Conservation (phyloP, 129 eudicot genomes). For the Erigeron canadensis region DNA sequence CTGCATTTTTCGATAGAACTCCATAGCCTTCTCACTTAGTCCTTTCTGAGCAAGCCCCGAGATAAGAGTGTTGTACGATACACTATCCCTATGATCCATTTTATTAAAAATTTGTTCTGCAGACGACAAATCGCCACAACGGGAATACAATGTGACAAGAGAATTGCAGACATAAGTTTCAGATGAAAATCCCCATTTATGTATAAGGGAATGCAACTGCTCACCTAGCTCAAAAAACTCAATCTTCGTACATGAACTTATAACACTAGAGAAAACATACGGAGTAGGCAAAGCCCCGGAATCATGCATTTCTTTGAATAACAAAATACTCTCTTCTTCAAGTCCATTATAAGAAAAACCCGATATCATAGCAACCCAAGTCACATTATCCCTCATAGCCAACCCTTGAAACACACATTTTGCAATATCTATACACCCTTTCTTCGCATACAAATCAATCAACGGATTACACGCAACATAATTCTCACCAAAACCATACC, state of each 20-base stretch:
- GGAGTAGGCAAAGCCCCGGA: constrained; percentile 71
- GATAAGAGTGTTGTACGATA: constrained; percentile 82
- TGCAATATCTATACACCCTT: constrained; percentile 55
- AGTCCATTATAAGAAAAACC: constrained; percentile 67
- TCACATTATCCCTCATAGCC: constrained; percentile 57
- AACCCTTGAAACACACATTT: constrained; percentile 48
- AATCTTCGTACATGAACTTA: constrained; percentile 80
- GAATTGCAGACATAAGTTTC: constrained; percentile 79
- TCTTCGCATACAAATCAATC: constrained; percentile 68
- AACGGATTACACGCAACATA: constrained; percentile 62
- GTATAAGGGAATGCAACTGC: constrained; percentile 68
- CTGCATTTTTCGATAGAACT: constrained; percentile 69
- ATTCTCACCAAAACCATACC: constrained; percentile 49
- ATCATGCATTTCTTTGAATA: constrained; percentile 67
- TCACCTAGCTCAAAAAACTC: constrained; percentile 53
- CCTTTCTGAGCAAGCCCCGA: constrained; percentile 83
- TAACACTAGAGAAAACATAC: constrained; percentile 75
- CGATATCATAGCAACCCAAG: constrained; percentile 98
- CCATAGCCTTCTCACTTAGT: constrained; percentile 47
- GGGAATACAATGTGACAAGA: constrained; percentile 70
- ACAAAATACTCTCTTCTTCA: constrained; percentile 60
- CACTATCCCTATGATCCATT: constrained; percentile 63
- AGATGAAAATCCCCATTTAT: constrained; percentile 72
- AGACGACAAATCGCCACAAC: constrained; percentile 45
- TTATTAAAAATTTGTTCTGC: constrained; percentile 61